phyloP scores from a whole-genome alignment of 169 alveolate species.

The Plasmodium coatneyi region DNA sequence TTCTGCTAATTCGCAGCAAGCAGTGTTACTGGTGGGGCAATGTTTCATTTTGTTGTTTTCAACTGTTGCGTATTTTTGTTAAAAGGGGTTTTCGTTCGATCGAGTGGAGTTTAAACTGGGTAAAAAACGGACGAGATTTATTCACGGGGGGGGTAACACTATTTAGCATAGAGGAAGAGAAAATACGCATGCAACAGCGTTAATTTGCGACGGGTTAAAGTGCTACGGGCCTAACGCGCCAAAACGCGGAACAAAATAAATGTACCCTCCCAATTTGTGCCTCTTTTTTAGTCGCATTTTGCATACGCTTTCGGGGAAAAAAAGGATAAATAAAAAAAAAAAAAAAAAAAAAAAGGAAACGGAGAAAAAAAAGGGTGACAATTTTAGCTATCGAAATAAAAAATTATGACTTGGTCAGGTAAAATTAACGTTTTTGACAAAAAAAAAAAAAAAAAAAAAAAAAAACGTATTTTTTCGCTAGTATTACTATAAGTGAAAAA shows the following conservation, averaged over 20 bases:
- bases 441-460: background rate
- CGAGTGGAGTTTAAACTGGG: background rate
- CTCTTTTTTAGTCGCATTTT: background rate
- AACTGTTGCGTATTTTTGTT: background rate
- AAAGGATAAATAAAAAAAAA: background rate
- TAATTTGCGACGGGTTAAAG: background rate
- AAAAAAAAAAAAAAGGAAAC: background rate
- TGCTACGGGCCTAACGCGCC: background rate
- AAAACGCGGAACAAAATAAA: background rate
- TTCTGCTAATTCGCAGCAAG: background rate
- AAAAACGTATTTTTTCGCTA: background rate
- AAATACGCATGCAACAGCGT: background rate
- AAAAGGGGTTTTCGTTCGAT: background rate
- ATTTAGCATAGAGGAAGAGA: background rate
- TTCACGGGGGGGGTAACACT: background rate
- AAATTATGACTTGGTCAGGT: constrained; percentile 1
- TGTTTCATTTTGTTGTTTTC: background rate
- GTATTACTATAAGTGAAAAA: background rate
- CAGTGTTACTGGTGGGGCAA: background rate
- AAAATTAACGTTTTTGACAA: background rate
- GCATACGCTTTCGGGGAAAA: background rate
- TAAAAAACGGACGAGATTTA: background rate
- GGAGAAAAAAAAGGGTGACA: background rate
- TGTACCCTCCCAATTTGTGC: background rate
- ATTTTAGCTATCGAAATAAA: background rate